Evolutionary conservation across 2,329 filamentous ascomycete species (phyloP).

Genomic region (Colletotrichum orbiculare): DNA sequence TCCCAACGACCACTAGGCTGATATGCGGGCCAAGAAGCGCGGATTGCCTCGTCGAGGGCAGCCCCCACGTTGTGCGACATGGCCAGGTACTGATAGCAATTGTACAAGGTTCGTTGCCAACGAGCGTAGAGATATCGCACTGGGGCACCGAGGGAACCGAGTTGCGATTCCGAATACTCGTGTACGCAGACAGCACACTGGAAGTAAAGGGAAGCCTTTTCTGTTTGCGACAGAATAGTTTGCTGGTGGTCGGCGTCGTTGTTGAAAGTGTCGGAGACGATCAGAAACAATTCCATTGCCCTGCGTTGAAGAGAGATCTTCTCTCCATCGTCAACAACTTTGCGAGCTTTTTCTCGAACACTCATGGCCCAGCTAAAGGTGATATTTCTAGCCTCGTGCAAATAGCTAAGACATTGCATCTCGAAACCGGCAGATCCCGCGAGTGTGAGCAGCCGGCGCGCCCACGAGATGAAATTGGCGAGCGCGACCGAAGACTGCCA

Average conservation of each 20-base stretch:
- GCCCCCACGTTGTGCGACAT: background rate
- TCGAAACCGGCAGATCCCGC: slow-evolving; percentile 40
- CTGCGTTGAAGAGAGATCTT: slow-evolving; percentile 46
- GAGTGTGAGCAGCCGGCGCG: slow-evolving; percentile 56
- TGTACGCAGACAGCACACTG: slow-evolving; percentile 51
- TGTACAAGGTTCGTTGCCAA: slow-evolving; percentile 7
- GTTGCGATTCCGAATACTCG: slow-evolving; percentile 38
- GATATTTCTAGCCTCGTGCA: slow-evolving; percentile 47
- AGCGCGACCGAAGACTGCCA: slow-evolving; percentile 60
- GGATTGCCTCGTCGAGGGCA: slow-evolving; percentile 6
- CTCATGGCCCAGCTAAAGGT: slow-evolving; percentile 52
- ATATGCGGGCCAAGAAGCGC: background rate
- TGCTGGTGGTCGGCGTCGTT: slow-evolving; percentile 45
- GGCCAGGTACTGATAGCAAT: background rate
- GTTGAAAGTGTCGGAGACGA: slow-evolving; percentile 58
- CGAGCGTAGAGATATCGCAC: background rate
- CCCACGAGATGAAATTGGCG: slow-evolving; percentile 51
- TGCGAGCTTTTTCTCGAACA: slow-evolving; percentile 44
- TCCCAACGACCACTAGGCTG: background rate
- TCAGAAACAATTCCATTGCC: slow-evolving; percentile 52
- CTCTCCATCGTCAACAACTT: slow-evolving; percentile 40
- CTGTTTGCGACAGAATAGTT: slow-evolving; percentile 43
- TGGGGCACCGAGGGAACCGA: background rate
- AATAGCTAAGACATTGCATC: slow-evolving; percentile 42
- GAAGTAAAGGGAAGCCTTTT: slow-evolving; percentile 44